Evolutionary conservation across 2,329 filamentous ascomycete species (phyloP).

Genomic region (Boeremia lycopersici): DNA sequence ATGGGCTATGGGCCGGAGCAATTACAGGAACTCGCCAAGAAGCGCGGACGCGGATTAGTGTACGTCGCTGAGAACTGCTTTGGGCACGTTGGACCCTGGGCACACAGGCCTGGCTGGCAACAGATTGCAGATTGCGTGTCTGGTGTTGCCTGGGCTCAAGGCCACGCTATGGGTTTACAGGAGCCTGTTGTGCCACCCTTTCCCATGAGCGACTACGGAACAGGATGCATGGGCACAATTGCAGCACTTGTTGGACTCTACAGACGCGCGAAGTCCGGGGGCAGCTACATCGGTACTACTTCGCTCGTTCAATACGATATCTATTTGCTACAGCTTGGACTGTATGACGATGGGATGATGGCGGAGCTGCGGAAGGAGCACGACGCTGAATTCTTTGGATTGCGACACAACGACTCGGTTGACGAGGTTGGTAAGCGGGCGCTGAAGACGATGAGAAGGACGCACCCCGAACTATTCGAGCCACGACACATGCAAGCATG

Average conservation of each 20-base stretch:
- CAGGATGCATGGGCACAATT: constrained; percentile 73
- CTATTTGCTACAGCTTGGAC: constrained; percentile 65
- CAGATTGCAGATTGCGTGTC: constrained; percentile 72
- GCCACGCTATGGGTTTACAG: constrained; percentile 64
- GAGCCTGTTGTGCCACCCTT: constrained; percentile 71
- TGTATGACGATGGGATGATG: constrained; percentile 62
- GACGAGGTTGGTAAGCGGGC: constrained; percentile 68
- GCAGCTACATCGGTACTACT: constrained; percentile 69
- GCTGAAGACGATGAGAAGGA: constrained; percentile 59
- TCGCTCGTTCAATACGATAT: constrained; percentile 73
- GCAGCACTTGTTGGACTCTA: constrained; percentile 69
- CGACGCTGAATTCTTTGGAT: constrained; percentile 60
- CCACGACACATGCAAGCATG: constrained; percentile 56
- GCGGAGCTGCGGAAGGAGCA: constrained; percentile 56
- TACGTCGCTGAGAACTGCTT: constrained; percentile 77
- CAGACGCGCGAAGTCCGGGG: constrained; percentile 65
- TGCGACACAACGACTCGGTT: constrained; percentile 67
- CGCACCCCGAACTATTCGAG: constrained; percentile 62
- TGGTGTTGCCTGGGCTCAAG: constrained; percentile 67
- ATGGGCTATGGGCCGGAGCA: constrained; percentile 67
- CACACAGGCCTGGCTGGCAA: constrained; percentile 70
- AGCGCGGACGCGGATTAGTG: constrained; percentile 66
- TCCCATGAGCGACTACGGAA: constrained; percentile 68
- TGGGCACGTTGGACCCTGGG: constrained; percentile 69
- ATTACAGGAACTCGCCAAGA: constrained; percentile 59